Base-by-base conservation (phyloP, 495 filamentous ascomycete species). In the Lentithecium fluviatile region DNA sequence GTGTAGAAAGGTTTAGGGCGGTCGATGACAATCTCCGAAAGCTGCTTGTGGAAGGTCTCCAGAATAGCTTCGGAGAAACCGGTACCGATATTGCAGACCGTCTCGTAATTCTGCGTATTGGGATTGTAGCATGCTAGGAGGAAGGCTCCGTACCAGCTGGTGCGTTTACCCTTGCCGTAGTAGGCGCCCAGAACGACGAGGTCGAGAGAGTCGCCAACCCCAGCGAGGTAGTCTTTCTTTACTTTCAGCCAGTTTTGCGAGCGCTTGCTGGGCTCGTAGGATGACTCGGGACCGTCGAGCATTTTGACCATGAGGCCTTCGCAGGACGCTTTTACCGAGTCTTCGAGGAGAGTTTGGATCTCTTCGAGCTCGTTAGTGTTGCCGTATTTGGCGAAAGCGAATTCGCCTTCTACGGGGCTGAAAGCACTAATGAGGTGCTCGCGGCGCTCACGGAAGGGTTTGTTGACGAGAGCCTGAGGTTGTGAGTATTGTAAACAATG, bases 261-360 rank as follows among this genome's bases (percentile, higher is more conserved):
- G 46, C 94, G 86, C 73, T 95, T 96, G 72, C 87, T 91, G 2
- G 94, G 94, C 77, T 97, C 91, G 66, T 98, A 98, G 60, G 88
- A 88, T 69, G 88, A 93, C 71, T 95, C 91, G 0, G 81, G 74
- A 1, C 93, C 95, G 68, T 97, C 91, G 52, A 98, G 76, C 93
- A 97, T 98, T 76, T 98, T 98, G 11, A 98, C 94, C 94, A 98
- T 98, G 34, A 98, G 76, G 5, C 94, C 94, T 77, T 98, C 94
- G 67, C 94, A 98, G 0, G 89, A 91, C 8, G 91, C 89, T 74
- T 96, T 96, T 59, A 97, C 88, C 65, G 84, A 88, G 20, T 97
- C 92, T 58, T 98, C 94, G 8, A 98, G 83, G 66, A 98, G 85
- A 20, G 76, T 80, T 71, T 96, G 91, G 52, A 98, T 97, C 67